Evolutionary conservation across 2,329 filamentous ascomycete genomes (phyloP).

Genomic region (Zymoseptoria ardabiliae): DNA sequence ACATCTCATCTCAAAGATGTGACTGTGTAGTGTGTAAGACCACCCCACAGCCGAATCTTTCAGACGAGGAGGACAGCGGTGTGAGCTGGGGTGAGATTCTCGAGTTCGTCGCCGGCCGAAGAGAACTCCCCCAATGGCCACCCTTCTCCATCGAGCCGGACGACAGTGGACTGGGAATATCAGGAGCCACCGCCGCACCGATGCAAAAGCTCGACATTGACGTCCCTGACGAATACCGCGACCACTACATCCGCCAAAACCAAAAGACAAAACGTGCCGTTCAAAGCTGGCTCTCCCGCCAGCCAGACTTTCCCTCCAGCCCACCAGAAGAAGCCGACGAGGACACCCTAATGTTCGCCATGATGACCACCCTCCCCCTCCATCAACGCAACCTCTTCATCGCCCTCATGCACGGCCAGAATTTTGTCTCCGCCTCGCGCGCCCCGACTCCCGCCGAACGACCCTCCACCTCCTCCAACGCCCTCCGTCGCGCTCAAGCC

Average conservation of each 20-base stretch:
- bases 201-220: conserved; percentile 84
- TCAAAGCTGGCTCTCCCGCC: conserved; percentile 79
- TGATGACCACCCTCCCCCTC: conserved; percentile 74
- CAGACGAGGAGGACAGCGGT: conserved; percentile 55
- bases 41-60: conserved; percentile 28
- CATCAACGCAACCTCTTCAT: conserved; percentile 76
- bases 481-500: conserved; percentile 65
- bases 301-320: conserved; percentile 64
- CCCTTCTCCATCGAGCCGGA: conserved; percentile 66
- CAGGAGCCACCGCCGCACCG: conserved; percentile 47
- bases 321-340: conserved; percentile 87
- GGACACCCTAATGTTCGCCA: conserved; percentile 87
- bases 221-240: conserved; percentile 85
- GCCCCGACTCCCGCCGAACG: conserved; percentile 57
- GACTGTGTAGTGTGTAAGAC: conserved; percentile 73
- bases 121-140: conserved; percentile 81
- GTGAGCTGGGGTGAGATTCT: conserved; percentile 94
- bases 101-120: conserved; percentile 81
- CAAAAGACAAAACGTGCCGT: conserved; percentile 89
- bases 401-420: conserved; percentile 60
- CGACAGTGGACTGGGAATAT: conserved; percentile 48
- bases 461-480: conserved; percentile 46
- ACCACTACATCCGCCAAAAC: conserved; percentile 85
- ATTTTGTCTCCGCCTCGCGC: conserved; percentile 44
- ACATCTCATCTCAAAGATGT: conserved; percentile 82